Percentiles rank a stretch among this genome's conserved stretches.
Conservation (phyloP, 495 filamentous ascomycete species). For the Daldinia bambusicola region DNA sequence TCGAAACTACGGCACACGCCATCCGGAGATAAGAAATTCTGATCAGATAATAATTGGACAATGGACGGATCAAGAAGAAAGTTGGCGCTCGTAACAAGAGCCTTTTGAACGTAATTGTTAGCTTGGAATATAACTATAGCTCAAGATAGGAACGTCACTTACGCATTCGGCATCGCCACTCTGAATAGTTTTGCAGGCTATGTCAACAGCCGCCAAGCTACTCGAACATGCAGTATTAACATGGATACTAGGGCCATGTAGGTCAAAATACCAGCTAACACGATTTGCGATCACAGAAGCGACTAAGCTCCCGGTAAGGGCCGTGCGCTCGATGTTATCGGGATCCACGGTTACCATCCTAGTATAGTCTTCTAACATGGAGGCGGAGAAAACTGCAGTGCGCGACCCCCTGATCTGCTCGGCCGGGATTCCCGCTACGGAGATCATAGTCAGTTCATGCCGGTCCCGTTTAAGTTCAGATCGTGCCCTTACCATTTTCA, state of each 20-base stretch:
- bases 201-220: slow-evolving; percentile 66
- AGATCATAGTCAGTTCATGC: slow-evolving; percentile 3
- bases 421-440: slow-evolving; percentile 43
- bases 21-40: slow-evolving; percentile 50
- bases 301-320: slow-evolving; percentile 11
- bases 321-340: slow-evolving; percentile 10
- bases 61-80: slow-evolving; percentile 46
- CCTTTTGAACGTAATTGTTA: slow-evolving; percentile 9
- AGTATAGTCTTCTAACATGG: slow-evolving; percentile 41
- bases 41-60: slow-evolving; percentile 37
- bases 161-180: slow-evolving; percentile 49
- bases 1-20: slow-evolving; percentile 66
- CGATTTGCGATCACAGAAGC: slow-evolving; percentile 15
- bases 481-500: slow-evolving; percentile 50
- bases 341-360: slow-evolving; percentile 34
- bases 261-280: slow-evolving; percentile 32
- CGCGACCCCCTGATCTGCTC: slow-evolving; percentile 29
- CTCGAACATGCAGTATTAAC: slow-evolving; percentile 70
- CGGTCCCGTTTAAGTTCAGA: not conserved
- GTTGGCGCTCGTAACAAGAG: slow-evolving; percentile 23
- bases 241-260: slow-evolving; percentile 37
- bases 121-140: not conserved
- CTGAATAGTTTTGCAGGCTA: slow-evolving; percentile 80
- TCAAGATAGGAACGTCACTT: not conserved
- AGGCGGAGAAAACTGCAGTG: slow-evolving; percentile 37